Base-by-base conservation (phyloP, 208 protist genomes). In the Naegleria gruberi region DNA sequence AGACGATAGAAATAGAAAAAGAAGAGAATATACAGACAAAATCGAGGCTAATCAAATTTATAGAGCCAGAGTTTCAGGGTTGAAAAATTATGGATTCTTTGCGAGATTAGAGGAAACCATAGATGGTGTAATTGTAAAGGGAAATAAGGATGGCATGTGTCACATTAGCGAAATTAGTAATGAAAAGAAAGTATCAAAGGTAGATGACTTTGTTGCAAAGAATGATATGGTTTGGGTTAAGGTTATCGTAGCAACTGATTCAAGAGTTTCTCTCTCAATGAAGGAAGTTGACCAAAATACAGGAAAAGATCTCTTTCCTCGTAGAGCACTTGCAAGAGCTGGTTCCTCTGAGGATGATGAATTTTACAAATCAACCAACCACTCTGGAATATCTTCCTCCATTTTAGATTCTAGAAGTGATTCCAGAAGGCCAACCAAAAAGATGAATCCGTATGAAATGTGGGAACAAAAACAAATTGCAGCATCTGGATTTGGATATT, bases 231-330 rank as follows among this genome's bases (percentile, higher is more conserved):
- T 89, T 45, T 77, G 6, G 0, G 86, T 97, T 5, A 97, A 98
- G 90, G 92, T 98, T 10, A 86, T 95, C 82, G 90, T 90, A 26
- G 90, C 94, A 2, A 83, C 91, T 0, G 94, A 93, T 77, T 89
- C 82, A 46, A 95, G 93, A 83, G 92, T 98, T 23, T 89, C 86
- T 42, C 90, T 98, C 15, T 94, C 92, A 34, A 96, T 97, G 95
- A 95, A 94, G 44, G 95, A 97, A 65, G 94, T 97, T 5, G 95
- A 98, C 90, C 96, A 98, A 90, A 17, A 40, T 17, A 95, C 93
- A 42, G 93, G 93, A 30, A 81, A 90, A 12, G 92, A 94, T 84
- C 84, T 94, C 15, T 73, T 46, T 26, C 91, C 90, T 46, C 37
- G 90, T 7, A 51, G 10, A 12, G 46, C 42, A 42, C 51, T 41